Conservation (phyloP, 2,329 filamentous ascomycete genomes). For the Raffaelea albimanens region DNA sequence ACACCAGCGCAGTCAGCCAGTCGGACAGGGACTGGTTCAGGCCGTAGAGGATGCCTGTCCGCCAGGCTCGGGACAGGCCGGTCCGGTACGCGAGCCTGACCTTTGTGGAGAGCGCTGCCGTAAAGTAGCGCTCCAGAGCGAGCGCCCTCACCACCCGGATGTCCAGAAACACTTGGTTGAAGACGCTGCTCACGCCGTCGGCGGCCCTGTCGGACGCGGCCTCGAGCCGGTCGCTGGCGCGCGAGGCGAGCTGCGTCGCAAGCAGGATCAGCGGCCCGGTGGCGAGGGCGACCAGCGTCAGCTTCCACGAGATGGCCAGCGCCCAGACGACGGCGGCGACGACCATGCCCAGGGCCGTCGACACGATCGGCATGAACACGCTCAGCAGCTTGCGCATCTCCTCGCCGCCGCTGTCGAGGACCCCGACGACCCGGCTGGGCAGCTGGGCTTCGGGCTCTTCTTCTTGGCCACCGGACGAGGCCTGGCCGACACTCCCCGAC, state of each 20-base stretch:
- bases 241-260: slow-evolving; percentile 56
- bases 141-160: slow-evolving; percentile 71
- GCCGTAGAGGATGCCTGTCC: slow-evolving; percentile 64
- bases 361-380: slow-evolving; percentile 61
- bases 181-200: slow-evolving; percentile 49
- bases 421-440: slow-evolving; percentile 54
- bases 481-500: background rate
- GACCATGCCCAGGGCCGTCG: slow-evolving; percentile 60
- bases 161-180: slow-evolving; percentile 68
- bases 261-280: slow-evolving; percentile 60
- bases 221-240: slow-evolving; percentile 64
- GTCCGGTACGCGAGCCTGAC: slow-evolving; percentile 43
- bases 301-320: slow-evolving; percentile 63
- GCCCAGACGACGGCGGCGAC: slow-evolving; percentile 65
- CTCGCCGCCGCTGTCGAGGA: slow-evolving; percentile 72
- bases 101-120: slow-evolving; percentile 47
- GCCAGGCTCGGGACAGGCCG: slow-evolving; percentile 57
- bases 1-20: slow-evolving; percentile 68
- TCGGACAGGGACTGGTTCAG: slow-evolving; percentile 64
- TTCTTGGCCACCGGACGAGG: no score
- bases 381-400: slow-evolving; percentile 79
- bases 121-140: slow-evolving; percentile 64
- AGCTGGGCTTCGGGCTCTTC: no score
- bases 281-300: slow-evolving; percentile 67
- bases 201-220: slow-evolving; percentile 53